Conservation (phyloP, 805 yeast species). For the Candida endomychidarum region DNA sequence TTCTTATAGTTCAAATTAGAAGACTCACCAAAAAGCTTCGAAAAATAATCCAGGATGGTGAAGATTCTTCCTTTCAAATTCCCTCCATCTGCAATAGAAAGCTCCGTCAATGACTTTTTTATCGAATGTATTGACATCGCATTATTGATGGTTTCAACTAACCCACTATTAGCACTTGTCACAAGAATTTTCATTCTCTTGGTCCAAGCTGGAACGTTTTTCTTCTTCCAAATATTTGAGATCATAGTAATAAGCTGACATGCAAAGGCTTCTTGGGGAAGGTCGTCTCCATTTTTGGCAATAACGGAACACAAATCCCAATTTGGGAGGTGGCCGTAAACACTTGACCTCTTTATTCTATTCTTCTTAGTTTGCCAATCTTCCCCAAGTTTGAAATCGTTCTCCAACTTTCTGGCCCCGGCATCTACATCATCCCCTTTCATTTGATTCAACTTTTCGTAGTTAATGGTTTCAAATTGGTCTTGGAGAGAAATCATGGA, state of each 20-base stretch:
- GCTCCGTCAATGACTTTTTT: slow-evolving; percentile 84
- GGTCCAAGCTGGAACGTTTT: slow-evolving; percentile 79
- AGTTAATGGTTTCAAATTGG: slow-evolving; percentile 39
- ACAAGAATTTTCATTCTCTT: slow-evolving; percentile 89
- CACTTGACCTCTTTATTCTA: slow-evolving; percentile 74
- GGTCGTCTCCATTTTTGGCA: slow-evolving; percentile 93
- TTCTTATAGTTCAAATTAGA: slow-evolving; percentile 53
- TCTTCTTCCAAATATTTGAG: slow-evolving; percentile 77
- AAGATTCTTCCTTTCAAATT: slow-evolving; percentile 71
- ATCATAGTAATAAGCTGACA: slow-evolving; percentile 89
- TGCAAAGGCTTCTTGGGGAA: slow-evolving; percentile 97
- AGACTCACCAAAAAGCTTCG: slow-evolving; percentile 68
- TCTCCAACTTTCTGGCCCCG: slow-evolving; percentile 89
- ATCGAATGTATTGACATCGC: slow-evolving; percentile 93
- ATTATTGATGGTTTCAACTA: slow-evolving; percentile 94
- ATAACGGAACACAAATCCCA: slow-evolving; percentile 97
- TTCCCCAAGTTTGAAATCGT: slow-evolving; percentile 90
- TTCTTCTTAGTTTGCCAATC: slow-evolving; percentile 86
- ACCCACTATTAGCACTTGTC: slow-evolving; percentile 86
- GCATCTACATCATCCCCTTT: slow-evolving; percentile 61
- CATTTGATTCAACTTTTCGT: slow-evolving; percentile 45
- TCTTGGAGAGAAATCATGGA: slow-evolving; percentile 41
- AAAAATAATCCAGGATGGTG: slow-evolving; percentile 76
- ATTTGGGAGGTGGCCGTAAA: slow-evolving; percentile 80
- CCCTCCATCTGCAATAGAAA: slow-evolving; percentile 60